A percentile compares a stretch with the other conserved stretches of the same genome.
Evolutionary conservation across 176 grass and related monocot genomes (phyloP).

Genomic region (Dactylis glomerata): DNA sequence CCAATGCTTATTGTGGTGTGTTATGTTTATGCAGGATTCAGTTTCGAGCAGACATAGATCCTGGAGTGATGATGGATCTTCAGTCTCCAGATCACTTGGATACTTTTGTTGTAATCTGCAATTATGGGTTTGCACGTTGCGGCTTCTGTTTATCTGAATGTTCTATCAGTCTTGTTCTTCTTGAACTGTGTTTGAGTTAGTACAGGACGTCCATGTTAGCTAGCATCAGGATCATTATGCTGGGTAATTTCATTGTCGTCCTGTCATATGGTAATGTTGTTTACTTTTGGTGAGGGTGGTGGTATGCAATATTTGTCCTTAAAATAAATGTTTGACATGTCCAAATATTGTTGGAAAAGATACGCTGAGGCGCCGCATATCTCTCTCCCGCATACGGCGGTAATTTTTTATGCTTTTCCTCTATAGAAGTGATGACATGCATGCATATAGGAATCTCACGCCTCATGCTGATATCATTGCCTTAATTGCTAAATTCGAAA

Average conservation of each 20-base stretch:
- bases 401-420: no score
- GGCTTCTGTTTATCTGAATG: not conserved
- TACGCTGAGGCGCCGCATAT: no score
- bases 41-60: slow-evolving; percentile 1
- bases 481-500: no score
- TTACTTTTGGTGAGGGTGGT: not conserved
- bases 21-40: not conserved
- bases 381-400: no score
- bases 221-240: not conserved
- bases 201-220: not conserved
- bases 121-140: not conserved
- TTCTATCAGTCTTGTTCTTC: not conserved
- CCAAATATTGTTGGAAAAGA: no score
- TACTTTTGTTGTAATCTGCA: not conserved
- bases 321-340: not conserved
- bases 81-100: not conserved
- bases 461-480: no score
- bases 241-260: not conserved
- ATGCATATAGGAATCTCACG: no score
- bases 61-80: not conserved
- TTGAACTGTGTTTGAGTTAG: not conserved
- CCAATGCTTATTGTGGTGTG: not conserved
- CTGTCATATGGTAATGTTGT: not conserved
- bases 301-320: not conserved
- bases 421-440: no score